Conservation (phyloP, 768 basidiomycete species). For the Naganishia friedmannii region DNA sequence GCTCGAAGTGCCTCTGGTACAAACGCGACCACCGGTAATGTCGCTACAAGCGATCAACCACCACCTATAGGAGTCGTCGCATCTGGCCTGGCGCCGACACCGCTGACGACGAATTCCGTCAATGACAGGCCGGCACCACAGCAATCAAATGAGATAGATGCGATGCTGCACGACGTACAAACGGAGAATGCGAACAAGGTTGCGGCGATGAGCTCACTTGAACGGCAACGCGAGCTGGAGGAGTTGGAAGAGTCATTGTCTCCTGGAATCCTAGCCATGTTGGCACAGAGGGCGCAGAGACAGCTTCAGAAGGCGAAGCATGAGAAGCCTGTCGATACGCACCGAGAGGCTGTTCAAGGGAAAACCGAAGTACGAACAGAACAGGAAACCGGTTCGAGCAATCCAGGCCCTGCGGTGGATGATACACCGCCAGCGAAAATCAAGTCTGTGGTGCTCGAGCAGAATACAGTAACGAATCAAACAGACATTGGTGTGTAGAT, state of each 20-base stretch:
- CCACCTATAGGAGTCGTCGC: conserved; percentile 21
- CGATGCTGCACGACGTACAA: conserved; percentile 62
- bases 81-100: neutral
- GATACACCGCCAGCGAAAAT: neutral
- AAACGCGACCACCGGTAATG: conserved; percentile 10
- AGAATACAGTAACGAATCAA: neutral
- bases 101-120: conserved; percentile 30
- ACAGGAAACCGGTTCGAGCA: neutral
- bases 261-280: conserved; percentile 61
- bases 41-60: conserved; percentile 35
- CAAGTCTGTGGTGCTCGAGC: neutral
- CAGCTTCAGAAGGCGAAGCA: conserved; percentile 39
- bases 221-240: conserved; percentile 64
- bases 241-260: conserved; percentile 74
- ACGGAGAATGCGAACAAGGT: conserved; percentile 66
- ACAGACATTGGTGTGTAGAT: neutral
- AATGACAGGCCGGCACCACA: neutral
- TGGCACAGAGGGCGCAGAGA: conserved; percentile 60
- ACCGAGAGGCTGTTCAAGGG: conserved; percentile 32
- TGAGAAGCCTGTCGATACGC: conserved; percentile 35
- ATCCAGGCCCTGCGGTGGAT: neutral
- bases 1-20: conserved; percentile 31
- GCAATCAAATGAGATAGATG: conserved; percentile 28
- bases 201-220: conserved; percentile 67
- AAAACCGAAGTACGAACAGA: conserved; percentile 34